Evolutionary conservation across 306 rosid species (phyloP).

Genomic region (Glycine latifolia): DNA sequence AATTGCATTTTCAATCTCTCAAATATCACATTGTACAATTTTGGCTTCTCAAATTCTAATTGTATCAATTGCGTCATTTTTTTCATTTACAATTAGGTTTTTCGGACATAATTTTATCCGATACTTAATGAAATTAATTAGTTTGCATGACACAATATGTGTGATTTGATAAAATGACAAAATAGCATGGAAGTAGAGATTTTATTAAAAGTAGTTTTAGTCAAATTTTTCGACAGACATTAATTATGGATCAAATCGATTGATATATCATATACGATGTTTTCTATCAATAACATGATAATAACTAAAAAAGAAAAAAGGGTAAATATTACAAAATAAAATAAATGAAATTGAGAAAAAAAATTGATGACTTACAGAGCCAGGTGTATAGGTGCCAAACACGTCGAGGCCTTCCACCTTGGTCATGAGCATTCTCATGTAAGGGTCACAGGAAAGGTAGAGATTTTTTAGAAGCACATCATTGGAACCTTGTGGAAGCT

Average conservation of each 20-base stretch:
- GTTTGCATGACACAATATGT: too few species aligned
- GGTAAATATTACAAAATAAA: neutral
- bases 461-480: neutral
- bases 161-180: too few species aligned
- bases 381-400: neutral
- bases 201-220: too few species aligned
- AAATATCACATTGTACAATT: too few species aligned
- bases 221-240: too few species aligned
- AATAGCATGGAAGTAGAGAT: too few species aligned
- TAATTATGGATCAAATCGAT: too few species aligned
- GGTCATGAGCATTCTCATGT: slow-evolving; percentile 47
- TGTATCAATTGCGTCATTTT: too few species aligned
- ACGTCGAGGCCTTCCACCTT: neutral
- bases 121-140: neutral
- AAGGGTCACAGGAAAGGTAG: slow-evolving; percentile 54
- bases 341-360: neutral
- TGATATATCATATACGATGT: too few species aligned
- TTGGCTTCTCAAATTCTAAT: too few species aligned
- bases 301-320: too few species aligned
- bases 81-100: neutral
- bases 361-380: slow-evolving; percentile 27
- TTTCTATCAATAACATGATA: too few species aligned
- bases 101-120: neutral
- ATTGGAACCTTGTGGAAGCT: neutral
- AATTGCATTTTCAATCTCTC: neutral